Base-by-base conservation (phyloP, 495 filamentous ascomycete genomes). In the Baudoinia panamericana region DNA sequence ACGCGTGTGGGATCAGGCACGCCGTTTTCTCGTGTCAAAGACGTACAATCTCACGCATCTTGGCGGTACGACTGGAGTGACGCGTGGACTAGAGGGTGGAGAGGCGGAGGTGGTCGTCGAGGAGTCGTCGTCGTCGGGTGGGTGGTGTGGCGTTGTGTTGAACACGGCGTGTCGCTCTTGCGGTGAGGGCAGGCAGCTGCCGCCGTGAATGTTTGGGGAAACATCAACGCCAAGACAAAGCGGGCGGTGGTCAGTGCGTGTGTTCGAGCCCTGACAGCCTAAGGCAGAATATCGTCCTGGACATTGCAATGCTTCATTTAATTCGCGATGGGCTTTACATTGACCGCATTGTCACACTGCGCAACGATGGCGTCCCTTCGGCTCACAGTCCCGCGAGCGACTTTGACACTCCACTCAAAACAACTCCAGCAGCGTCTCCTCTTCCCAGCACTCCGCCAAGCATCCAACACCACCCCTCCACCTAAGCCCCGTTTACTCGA, bases 401-500 rank as follows among this genome's bases (percentile, higher is more conserved):
- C 13, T 19, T 19, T 51, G 5, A 15, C 30, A 2, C 32, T 51
- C 13, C 42, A 41, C 20, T 51, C 47, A 10, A 29, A 38, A 13
- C 47, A 51, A 34, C 41, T 51, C 1, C 47, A 40, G 13, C 6
- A 32, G 31, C 47, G 47, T 22, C 42, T 51, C 17, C 7, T 30
- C 18, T 4, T 34, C 2, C 35, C 46, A 1, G n/a, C n/a, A 25
- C 13, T 46, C 11, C 43, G 48, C 23, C 16, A 52, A 43, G 43
- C 43, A 16, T 47, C 48, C 9, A n/a, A n/a, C n/a, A 43, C 48
- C 15, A 39, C 35, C 18, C 39, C 45, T 24, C 48, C 51, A n/a
- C 48, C 51, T 6, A 78, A 77, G 48, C 70, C 68, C 15, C 63
- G 69, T 34, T 67, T 81, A 1, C 78, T 93, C 43, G 76, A 72